A percentile compares a stretch with the other conserved stretches of the same genome.
phyloP scores from a whole-genome alignment of 2,329 filamentous ascomycete genomes.

The Fusarium solani-melongenae region DNA sequence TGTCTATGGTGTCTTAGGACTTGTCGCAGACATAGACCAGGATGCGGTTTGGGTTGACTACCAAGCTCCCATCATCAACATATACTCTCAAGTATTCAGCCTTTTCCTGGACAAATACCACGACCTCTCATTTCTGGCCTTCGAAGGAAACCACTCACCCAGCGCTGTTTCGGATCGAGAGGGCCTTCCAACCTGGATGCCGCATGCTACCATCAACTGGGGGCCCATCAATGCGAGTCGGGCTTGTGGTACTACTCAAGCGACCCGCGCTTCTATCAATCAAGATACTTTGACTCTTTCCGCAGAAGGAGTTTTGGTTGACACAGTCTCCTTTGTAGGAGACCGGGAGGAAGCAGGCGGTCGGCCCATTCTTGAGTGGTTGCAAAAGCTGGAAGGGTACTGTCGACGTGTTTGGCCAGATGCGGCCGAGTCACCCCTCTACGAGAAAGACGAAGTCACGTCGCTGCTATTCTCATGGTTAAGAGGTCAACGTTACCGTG shows the following conservation, averaged over 20 bases:
- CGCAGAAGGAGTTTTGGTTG: neutral
- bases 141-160: neutral
- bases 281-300: neutral
- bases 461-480: neutral
- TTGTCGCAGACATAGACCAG: neutral
- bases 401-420: neutral
- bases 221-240: neutral
- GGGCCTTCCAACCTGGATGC: neutral
- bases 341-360: neutral
- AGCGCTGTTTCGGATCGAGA: neutral
- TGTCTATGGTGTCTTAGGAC: constrained; percentile 7
- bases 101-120: neutral
- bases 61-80: neutral
- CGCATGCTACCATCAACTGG: neutral
- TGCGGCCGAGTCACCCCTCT: neutral
- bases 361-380: neutral
- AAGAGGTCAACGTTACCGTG: neutral
- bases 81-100: neutral
- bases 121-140: neutral
- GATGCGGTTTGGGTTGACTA: neutral
- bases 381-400: neutral
- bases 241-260: neutral
- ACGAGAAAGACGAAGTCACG: neutral
- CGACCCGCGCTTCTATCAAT: neutral
- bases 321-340: neutral